phyloP scores from a whole-genome alignment of 257 asterid species.

The Anisodus acutangulus region DNA sequence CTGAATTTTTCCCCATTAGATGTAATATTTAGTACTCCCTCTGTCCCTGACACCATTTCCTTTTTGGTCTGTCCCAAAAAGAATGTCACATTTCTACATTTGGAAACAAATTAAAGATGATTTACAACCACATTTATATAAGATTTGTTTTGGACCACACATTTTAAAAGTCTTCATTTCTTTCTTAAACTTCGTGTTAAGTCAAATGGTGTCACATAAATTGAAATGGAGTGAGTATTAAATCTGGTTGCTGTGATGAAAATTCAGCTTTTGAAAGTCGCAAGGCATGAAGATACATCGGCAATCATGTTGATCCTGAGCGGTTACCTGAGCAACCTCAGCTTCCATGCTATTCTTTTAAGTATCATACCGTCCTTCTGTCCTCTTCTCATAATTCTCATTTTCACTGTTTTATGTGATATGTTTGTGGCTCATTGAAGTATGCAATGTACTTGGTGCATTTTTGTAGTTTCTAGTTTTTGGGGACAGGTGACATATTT shows the following conservation, averaged over 20 bases:
- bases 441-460: background rate
- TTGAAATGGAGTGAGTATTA: no score
- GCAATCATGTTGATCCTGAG: slow-evolving; percentile 41
- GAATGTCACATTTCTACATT: no score
- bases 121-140: no score
- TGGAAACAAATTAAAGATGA: no score
- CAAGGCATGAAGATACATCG: slow-evolving; percentile 30
- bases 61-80: no score
- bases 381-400: background rate
- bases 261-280: slow-evolving; percentile 23
- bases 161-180: no score
- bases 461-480: background rate
- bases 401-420: background rate
- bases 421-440: background rate
- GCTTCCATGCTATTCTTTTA: background rate
- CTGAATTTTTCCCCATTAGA: background rate
- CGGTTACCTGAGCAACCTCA: slow-evolving; percentile 45
- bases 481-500: background rate
- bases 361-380: background rate
- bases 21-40: background rate
- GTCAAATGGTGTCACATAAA: no score
- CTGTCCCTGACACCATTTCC: no score
- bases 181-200: no score
- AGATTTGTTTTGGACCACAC: no score
- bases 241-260: slow-evolving; percentile 43